Evolutionary conservation across 2,329 filamentous ascomycete genomes (phyloP), one percentile per base, ranked within the genome.

Genomic region (Mycosphaerella sp.): DNA sequence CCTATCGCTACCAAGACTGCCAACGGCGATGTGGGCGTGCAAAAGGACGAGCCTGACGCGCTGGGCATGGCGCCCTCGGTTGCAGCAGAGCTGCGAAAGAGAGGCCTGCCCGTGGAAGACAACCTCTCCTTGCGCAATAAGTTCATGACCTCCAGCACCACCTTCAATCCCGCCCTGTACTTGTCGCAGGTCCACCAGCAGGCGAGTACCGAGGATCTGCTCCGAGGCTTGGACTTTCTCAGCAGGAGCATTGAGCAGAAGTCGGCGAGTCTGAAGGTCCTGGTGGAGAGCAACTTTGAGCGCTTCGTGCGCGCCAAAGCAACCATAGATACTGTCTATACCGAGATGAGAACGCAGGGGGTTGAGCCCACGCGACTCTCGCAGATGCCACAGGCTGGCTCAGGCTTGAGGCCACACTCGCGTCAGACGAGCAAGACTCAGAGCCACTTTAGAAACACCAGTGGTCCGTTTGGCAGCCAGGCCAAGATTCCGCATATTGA

Each of bases 241-340:
- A 93, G 89, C 14, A 81, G 81, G 55, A 96, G 91, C 0, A 98
- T 98, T 64, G 93, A 97, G 64, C 88, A 97, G 71, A 98, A 98
- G 70, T 96, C 91, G 0, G 93, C 91, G 0, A 96, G 90, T 3
- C 79, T 98, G 55, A 98, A 98, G 68, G 87, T 95, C 9, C 79
- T 98, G 14, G 93, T 98, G 18, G 93, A 98, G 70, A 91, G 88
- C 58, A 98, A 98, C 68, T 98, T 98, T 66, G 94, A 98, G 71
- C 86, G 91, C 59, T 98, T 98, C 73, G 93, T 98, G 50, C 86
- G 89, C 57, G 93, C 93, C 39, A 98, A 98, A 70, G 88, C 91
- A 14, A 97, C 91, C 6, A 97, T 98, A 64, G 93, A 98, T 72
- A 95, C 95, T 71, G 93, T 98, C 46, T 98, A 98, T 72, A 94